phyloP scores from a whole-genome alignment of 345 rosid species.

The Punica granatum region DNA sequence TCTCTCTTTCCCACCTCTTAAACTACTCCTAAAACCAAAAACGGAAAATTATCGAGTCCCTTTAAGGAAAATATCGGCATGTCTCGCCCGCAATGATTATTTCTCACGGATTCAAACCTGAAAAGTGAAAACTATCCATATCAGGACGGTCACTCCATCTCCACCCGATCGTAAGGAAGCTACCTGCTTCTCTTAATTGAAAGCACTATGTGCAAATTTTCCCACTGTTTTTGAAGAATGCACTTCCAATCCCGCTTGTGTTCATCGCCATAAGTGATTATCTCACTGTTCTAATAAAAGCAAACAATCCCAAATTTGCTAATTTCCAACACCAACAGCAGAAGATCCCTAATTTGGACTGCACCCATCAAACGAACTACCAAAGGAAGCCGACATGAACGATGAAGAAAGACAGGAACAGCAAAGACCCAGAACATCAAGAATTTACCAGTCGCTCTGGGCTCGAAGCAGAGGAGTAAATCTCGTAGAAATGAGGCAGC shows the following conservation, averaged over 20 bases:
- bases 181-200: neutral
- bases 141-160: too few species aligned
- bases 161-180: too few species aligned
- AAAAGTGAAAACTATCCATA: too few species aligned
- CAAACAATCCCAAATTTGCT: neutral
- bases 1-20: neutral
- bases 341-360: conserved; percentile 1
- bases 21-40: neutral
- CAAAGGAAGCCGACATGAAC: neutral
- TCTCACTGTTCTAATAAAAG: neutral
- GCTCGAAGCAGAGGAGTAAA: conserved; percentile 31
- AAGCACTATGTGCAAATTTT: neutral
- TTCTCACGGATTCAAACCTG: neutral
- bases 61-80: neutral
- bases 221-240: neutral
- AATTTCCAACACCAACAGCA: neutral
- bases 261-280: neutral
- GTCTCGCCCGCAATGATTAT: neutral
- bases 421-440: neutral
- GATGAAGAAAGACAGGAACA: neutral
- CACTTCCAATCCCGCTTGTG: neutral
- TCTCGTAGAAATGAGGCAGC: conserved; percentile 35
- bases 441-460: conserved; percentile 31
- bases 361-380: neutral
- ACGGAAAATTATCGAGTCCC: too few species aligned